A percentile compares a stretch with the other conserved stretches of the same genome.
Conservation (phyloP, 1,284 basidiomycete genomes). For the Cutaneotrichosporon sp. region DNA sequence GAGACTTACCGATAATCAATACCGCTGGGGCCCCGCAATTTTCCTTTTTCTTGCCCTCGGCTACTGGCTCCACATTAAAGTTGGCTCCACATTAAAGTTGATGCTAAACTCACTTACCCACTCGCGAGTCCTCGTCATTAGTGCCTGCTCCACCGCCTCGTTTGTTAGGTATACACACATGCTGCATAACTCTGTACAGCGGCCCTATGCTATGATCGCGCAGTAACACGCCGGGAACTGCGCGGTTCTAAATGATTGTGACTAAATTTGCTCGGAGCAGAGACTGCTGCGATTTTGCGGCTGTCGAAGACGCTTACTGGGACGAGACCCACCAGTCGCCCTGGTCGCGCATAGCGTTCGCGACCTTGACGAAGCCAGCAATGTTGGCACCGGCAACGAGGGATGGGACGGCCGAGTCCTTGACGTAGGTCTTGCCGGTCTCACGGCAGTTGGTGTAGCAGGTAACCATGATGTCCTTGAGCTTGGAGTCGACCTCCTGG, state of each 20-base stretch:
- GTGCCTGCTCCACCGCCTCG: no score
- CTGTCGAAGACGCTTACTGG: background rate
- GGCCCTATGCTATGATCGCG: background rate
- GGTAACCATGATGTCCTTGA: slow-evolving; percentile 70
- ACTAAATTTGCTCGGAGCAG: background rate
- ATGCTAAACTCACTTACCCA: no score
- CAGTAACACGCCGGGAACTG: background rate
- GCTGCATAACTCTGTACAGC: background rate
- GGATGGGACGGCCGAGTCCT: slow-evolving; percentile 57
- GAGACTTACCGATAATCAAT: no score
- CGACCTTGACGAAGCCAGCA: slow-evolving; percentile 64
- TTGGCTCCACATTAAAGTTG: no score
- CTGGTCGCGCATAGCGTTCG: slow-evolving; percentile 55
- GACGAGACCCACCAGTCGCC: slow-evolving; percentile 1
- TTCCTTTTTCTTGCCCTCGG: no score
- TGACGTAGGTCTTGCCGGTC: slow-evolving; percentile 60
- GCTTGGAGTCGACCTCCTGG: slow-evolving; percentile 64
- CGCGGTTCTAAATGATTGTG: background rate
- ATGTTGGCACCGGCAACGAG: slow-evolving; percentile 70
- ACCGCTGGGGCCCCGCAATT: no score
- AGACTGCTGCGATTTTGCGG: background rate
- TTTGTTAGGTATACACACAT: no score
- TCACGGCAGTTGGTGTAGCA: slow-evolving; percentile 60
- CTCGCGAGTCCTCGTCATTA: no score
- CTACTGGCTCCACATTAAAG: no score